These are phyloP conservation scores for Castanopsis chinensis DNA, from an alignment of 306 rosid genomes.

Conservation along the genomic window DNA sequence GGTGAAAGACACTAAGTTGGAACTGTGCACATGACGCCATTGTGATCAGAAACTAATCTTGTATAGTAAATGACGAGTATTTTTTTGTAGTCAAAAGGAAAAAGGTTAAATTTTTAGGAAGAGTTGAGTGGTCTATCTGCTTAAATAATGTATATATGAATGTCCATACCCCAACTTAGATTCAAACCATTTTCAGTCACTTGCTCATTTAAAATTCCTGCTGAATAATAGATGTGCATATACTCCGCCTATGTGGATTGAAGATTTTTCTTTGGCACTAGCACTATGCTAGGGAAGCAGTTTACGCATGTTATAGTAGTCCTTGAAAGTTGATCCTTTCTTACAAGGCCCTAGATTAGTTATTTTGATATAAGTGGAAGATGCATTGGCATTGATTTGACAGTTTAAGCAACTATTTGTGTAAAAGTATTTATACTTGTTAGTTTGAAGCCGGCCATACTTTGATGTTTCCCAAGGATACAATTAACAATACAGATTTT, in stretches of 20 bases:
- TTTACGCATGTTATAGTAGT: background rate
- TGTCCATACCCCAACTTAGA: background rate
- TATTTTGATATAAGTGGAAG: background rate
- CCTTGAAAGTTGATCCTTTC: background rate
- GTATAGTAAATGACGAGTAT: background rate
- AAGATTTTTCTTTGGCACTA: background rate
- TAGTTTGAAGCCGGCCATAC: background rate
- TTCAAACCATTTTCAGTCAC: background rate
- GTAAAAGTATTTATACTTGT: background rate
- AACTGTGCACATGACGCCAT: background rate
- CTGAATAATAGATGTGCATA: background rate
- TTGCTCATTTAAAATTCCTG: background rate
- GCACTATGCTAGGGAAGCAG: background rate
- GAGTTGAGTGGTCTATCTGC: background rate
- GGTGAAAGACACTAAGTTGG: background rate
- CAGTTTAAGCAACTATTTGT: background rate
- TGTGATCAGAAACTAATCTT: background rate
- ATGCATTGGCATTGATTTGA: background rate
- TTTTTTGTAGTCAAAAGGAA: background rate
- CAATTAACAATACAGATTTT: background rate
- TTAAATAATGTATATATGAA: background rate
- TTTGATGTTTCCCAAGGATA: background rate
- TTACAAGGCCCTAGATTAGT: background rate
- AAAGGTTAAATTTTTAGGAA: background rate
- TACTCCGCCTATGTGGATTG: background rate